Evolutionary conservation across 305 asterid genomes (phyloP).

Genomic region (Fraxinus paxiana): DNA sequence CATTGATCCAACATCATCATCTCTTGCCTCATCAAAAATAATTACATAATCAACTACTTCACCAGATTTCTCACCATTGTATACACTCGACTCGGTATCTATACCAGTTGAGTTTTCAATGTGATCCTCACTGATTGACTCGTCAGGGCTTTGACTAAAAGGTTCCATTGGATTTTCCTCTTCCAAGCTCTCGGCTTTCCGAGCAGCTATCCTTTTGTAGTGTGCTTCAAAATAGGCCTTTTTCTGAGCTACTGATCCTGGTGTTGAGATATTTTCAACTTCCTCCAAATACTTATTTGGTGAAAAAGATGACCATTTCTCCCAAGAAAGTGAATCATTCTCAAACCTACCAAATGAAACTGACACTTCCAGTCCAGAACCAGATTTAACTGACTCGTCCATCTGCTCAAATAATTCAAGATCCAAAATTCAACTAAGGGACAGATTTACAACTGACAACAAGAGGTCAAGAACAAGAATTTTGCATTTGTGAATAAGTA

Average conservation of each 20-base stretch:
- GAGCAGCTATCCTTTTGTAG: conserved; percentile 81
- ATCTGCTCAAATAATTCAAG: conserved; percentile 54
- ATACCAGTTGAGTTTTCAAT: conserved; percentile 25
- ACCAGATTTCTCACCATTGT: conserved; percentile 30
- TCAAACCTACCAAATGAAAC: conserved; percentile 91
- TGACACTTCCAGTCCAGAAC: conserved; percentile 62
- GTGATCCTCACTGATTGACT: conserved; percentile 27
- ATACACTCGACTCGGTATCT: conserved; percentile 25
- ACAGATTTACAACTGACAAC: conserved; percentile 22
- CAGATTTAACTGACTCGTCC: conserved; percentile 56
- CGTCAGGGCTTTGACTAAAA: conserved; percentile 24
- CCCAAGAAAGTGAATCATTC: conserved; percentile 85
- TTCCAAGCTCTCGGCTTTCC: conserved; percentile 63
- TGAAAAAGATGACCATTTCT: conserved; percentile 90
- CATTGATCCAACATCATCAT: conserved; percentile 20
- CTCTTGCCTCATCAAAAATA: conserved; percentile 25
- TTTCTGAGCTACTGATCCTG: conserved; percentile 92
- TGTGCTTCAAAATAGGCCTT: conserved; percentile 96
- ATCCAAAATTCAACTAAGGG: conserved; percentile 20
- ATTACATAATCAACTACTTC: conserved; percentile 34
- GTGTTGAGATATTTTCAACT: conserved; percentile 75
- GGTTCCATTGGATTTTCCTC: conserved; percentile 44
- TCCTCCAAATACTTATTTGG: conserved; percentile 91
- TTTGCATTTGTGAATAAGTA: conserved; percentile 17
- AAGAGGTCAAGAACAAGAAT: not conserved